These are phyloP conservation scores for Bipolaris zeicola DNA, from an alignment of 2,329 filamentous ascomycete species.

Conservation along the genomic window DNA sequence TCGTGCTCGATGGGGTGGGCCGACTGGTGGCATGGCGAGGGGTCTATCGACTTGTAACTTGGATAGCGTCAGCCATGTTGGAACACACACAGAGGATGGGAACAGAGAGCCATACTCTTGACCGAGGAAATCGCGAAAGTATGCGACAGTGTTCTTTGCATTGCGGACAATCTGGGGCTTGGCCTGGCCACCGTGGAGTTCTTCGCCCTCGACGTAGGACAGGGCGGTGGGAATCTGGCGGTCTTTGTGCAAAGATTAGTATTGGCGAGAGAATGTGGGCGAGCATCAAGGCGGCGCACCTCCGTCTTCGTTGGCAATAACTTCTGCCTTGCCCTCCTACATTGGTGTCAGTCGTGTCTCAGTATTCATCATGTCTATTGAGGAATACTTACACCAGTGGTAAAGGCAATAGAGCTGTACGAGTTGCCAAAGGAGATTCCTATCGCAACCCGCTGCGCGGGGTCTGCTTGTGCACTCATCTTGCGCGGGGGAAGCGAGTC, in stretches of 20 bases:
- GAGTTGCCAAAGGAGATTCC: slow-evolving; percentile 98
- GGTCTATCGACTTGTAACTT: slow-evolving; percentile 92
- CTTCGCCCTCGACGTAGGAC: slow-evolving; percentile 93
- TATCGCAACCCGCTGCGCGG: slow-evolving; percentile 71
- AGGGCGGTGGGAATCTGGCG: slow-evolving; percentile 94
- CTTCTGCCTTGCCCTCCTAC: slow-evolving; percentile 89
- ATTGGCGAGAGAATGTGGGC: slow-evolving; percentile 7
- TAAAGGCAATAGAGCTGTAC: slow-evolving; percentile 95
- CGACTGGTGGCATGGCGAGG: slow-evolving; percentile 90
- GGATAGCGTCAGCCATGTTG: slow-evolving; percentile 27
- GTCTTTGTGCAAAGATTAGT: slow-evolving; percentile 60
- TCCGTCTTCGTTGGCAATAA: slow-evolving; percentile 99
- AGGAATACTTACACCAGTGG: slow-evolving; percentile 60
- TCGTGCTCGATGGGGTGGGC: slow-evolving; percentile 82
- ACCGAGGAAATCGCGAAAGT: slow-evolving; percentile 94
- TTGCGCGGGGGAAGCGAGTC: slow-evolving; percentile 11
- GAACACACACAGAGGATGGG: background rate
- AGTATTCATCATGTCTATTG: too few relatives aligned
- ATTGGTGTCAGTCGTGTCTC: slow-evolving; percentile 14
- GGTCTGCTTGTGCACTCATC: slow-evolving; percentile 60
- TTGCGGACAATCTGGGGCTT: slow-evolving; percentile 94
- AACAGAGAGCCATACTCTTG: slow-evolving; percentile 70
- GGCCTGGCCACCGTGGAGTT: slow-evolving; percentile 94
- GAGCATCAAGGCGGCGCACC: slow-evolving; percentile 59
- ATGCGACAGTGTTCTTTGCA: slow-evolving; percentile 88